Base-by-base conservation (phyloP, 352 stramenopile genomes). In the Peronospora belbahrii region DNA sequence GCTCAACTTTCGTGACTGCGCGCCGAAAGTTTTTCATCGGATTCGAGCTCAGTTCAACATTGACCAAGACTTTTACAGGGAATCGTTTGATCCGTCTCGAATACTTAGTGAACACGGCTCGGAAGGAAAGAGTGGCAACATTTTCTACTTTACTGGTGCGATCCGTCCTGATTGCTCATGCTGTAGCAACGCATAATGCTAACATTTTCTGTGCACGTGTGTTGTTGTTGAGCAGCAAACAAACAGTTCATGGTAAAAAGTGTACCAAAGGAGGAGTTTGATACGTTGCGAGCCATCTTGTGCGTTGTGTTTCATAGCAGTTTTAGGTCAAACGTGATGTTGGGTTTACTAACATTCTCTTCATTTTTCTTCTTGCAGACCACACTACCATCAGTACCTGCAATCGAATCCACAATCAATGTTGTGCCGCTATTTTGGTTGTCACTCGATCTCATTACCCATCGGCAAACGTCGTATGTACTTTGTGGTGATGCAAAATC, bases 211-310 rank as follows among this genome's bases (percentile, higher is more conserved):
- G 30, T 37, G 20, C 24, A 9, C 4, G 3, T 15, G 6, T 54
- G 14, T 48, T 22, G n/a, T n/a, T n/a, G n/a, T n/a, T 45, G 37
- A 33, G 13, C 59, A 78, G 74, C 75, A 28, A 92, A 92, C 68
- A 82, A 84, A 33, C 75, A 88, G 51, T 92, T 88, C 35, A 89
- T 92, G 80, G 80, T 92, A 41, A 92, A 92, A 65, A 89, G 77
- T 48, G 80, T 92, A 20, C 80, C 80, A 0, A 86, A 88, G 44
- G 77, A 85, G 13, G 80, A 92, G 65, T 92, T 87, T 37, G 75
- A 89, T 56, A 84, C 74, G 41, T 54, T 92, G 4, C 70, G 77
- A 24, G 71, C 77, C 9, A 92, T 92, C 47, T 56, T 92, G 69
- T 85, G 65, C 42, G 70, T 66, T 10, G 2, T 25, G 15, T 22